Percentiles rank a stretch among this genome's conserved stretches.
Evolutionary conservation across 257 asterid genomes (phyloP).

Genomic region (Voacanga thouarsii): DNA sequence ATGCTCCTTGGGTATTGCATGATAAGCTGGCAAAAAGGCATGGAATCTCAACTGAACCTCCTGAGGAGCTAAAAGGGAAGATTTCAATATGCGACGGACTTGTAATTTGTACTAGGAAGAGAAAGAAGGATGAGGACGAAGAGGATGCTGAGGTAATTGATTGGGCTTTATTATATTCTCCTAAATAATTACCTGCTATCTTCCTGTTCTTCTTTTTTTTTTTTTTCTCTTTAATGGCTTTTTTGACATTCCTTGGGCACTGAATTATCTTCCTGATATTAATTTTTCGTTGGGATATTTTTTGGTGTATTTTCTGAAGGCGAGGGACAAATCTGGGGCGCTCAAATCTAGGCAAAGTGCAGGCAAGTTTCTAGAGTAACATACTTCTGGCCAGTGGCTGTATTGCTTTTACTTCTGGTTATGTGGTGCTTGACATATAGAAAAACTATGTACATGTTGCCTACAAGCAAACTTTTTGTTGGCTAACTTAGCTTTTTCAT

Average conservation of each 20-base stretch:
- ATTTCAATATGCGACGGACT: constrained; percentile 61
- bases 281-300: background rate
- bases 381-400: background rate
- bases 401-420: background rate
- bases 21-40: constrained; percentile 71
- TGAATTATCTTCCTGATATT: background rate
- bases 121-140: constrained; percentile 63
- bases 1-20: constrained; percentile 88
- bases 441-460: background rate
- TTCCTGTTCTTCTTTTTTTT: background rate
- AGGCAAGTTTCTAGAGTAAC: constrained; percentile 13
- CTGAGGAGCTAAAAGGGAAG: constrained; percentile 49
- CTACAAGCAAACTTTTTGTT: background rate
- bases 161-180: constrained; percentile 2
- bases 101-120: constrained; percentile 61
- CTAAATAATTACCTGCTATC: background rate
- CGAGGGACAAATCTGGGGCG: background rate
- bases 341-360: background rate
- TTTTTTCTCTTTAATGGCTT: background rate
- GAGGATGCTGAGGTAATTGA: constrained; percentile 45
- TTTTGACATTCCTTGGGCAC: background rate
- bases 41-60: constrained; percentile 65
- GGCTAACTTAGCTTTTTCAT: background rate
- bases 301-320: constrained; percentile 2
- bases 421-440: background rate